phyloP scores from a whole-genome alignment of 164 flowering plant species.

The Vitis riparia region DNA sequence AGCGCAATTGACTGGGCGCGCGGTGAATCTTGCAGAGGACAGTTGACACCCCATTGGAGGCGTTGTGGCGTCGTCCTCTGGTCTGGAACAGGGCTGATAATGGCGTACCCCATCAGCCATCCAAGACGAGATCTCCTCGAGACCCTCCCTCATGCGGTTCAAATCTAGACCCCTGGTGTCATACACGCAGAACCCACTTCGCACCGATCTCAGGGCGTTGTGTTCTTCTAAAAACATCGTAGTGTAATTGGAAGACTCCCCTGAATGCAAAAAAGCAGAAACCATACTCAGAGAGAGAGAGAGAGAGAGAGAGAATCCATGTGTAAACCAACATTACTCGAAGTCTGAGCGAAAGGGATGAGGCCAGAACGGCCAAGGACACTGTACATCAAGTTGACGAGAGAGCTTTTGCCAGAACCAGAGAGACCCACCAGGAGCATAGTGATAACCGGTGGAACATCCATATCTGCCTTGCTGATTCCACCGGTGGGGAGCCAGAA shows the following conservation, averaged over 20 bases:
- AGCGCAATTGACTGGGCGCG: constrained; percentile 55
- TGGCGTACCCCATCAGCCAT: constrained; percentile 68
- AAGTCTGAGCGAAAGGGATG: constrained; percentile 73
- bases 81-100: constrained; percentile 51
- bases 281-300: no score
- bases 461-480: constrained; percentile 59
- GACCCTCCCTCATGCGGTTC: constrained; percentile 27
- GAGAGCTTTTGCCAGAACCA: constrained; percentile 78
- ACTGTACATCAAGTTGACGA: constrained; percentile 71
- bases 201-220: constrained; percentile 63
- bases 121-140: constrained; percentile 50
- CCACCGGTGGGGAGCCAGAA: constrained; percentile 76
- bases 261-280: constrained; percentile 10
- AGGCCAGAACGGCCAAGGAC: constrained; percentile 73
- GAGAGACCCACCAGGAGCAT: constrained; percentile 59
- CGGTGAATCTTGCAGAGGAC: constrained; percentile 38
- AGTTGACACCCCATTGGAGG: background rate
- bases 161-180: constrained; percentile 67
- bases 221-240: constrained; percentile 72
- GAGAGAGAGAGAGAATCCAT: no score
- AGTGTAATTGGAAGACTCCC: constrained; percentile 31
- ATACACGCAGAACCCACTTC: constrained; percentile 73
- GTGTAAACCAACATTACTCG: constrained; percentile 7
- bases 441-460: constrained; percentile 50
- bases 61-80: constrained; percentile 26